A percentile compares a stretch with the other conserved stretches of the same genome.
These are phyloP conservation scores for Penicillium egyptiacum DNA, from an alignment of 495 filamentous ascomycete species.

Conservation along the genomic window DNA sequence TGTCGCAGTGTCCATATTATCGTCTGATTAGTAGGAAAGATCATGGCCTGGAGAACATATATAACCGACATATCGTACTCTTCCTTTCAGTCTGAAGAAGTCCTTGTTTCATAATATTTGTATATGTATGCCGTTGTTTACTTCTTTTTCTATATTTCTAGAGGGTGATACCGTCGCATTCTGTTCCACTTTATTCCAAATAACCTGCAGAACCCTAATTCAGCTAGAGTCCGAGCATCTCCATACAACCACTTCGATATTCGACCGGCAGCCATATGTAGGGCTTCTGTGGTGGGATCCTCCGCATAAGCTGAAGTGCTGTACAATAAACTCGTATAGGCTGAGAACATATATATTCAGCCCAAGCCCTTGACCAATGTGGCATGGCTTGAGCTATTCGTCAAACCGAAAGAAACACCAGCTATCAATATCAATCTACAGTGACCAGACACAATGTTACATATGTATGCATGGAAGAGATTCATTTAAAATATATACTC, in stretches of 20 bases:
- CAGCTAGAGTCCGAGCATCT: not conserved
- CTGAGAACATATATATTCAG: not conserved
- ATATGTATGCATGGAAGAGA: constrained; percentile 5
- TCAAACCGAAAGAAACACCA: not conserved
- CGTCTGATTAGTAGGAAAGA: too few relatives aligned
- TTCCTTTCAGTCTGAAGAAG: too few relatives aligned
- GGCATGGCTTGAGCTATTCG: not conserved
- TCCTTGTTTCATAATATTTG: too few relatives aligned
- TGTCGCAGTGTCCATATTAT: too few relatives aligned
- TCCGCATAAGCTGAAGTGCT: not conserved
- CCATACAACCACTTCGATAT: not conserved
- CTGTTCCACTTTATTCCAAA: too few relatives aligned
- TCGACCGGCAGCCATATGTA: not conserved
- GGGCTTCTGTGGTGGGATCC: not conserved
- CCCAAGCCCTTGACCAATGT: not conserved
- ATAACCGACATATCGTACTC: too few relatives aligned
- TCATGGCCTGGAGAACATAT: too few relatives aligned
- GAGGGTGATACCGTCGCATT: too few relatives aligned
- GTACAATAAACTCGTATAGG: not conserved
- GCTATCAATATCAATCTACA: not conserved
- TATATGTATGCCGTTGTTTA: too few relatives aligned
- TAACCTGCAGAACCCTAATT: too few relatives aligned
- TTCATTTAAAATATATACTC: constrained; percentile 5
- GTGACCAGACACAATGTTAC: not conserved
- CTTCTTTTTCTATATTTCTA: too few relatives aligned